Evolutionary conservation across 257 asterid species (phyloP).

Genomic region (Agastache rugosa): DNA sequence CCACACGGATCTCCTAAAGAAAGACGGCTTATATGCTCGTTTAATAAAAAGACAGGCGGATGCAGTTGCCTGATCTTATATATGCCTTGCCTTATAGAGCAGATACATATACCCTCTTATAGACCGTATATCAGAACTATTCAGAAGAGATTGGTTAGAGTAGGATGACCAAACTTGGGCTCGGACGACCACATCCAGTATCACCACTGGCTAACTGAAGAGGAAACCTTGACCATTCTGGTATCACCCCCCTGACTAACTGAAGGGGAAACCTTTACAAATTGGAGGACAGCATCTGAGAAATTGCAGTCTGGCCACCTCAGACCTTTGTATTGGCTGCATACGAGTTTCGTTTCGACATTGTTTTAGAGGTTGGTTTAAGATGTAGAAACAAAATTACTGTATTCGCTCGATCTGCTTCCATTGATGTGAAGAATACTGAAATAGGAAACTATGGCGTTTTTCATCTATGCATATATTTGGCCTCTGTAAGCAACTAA

Average conservation of each 20-base stretch:
- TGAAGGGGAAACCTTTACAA: conserved; percentile 1
- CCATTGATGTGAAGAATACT: not conserved
- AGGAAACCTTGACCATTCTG: not conserved
- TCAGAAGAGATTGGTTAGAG: conserved; percentile 5
- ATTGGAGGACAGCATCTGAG: not conserved
- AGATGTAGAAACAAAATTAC: not conserved
- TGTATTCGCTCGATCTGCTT: not conserved
- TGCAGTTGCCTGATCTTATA: conserved; percentile 61
- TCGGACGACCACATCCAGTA: not conserved
- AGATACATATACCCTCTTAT: conserved; percentile 20
- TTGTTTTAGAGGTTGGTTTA: not conserved
- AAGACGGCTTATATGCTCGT: conserved; percentile 84
- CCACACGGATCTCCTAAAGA: conserved; percentile 69
- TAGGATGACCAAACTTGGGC: conserved; percentile 11
- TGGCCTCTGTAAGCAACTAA: not conserved
- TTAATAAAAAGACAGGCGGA: conserved; percentile 80
- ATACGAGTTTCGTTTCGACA: not conserved
- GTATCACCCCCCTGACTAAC: not conserved
- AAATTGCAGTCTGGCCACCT: conserved; percentile 33
- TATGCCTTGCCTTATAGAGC: conserved; percentile 8
- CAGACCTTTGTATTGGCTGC: conserved; percentile 5
- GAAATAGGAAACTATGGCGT: not conserved
- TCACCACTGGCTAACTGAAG: not conserved
- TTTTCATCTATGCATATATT: not conserved
- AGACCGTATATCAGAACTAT: conserved; percentile 13